A percentile compares a stretch with the other conserved stretches of the same genome.
phyloP scores from a whole-genome alignment of 1,139 yeast species.

The Kluyveromyces marxianus region DNA sequence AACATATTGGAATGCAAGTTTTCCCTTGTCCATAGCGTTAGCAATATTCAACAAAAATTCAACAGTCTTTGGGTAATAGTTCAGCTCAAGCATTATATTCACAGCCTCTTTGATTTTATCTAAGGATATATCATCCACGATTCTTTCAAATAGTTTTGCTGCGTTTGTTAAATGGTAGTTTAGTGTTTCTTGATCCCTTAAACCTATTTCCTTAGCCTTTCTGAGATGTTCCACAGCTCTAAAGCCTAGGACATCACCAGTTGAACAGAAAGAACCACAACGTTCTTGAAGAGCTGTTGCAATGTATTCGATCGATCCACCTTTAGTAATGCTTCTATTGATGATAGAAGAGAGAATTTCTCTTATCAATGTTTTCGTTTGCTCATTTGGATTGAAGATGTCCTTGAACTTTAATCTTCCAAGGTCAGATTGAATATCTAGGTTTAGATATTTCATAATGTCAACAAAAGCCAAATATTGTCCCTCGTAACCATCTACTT shows the following conservation, averaged over 20 bases:
- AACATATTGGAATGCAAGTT: constrained; percentile 47
- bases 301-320: constrained; percentile 88
- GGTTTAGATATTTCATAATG: constrained; percentile 60
- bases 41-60: constrained; percentile 77
- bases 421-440: constrained; percentile 61
- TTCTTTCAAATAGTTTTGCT: constrained; percentile 67
- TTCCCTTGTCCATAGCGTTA: constrained; percentile 54
- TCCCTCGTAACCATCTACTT: constrained; percentile 34
- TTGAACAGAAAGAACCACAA: constrained; percentile 92
- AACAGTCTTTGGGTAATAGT: constrained; percentile 79
- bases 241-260: constrained; percentile 87
- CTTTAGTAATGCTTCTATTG: constrained; percentile 78
- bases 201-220: constrained; percentile 71
- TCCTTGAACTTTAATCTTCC: constrained; percentile 63
- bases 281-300: constrained; percentile 85
- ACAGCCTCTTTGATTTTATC: constrained; percentile 81
- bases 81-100: constrained; percentile 66
- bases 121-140: constrained; percentile 67
- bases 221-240: constrained; percentile 90
- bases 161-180: constrained; percentile 67
- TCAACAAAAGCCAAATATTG: constrained; percentile 45
- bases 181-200: constrained; percentile 62
- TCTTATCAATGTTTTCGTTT: constrained; percentile 63
- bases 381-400: constrained; percentile 60
- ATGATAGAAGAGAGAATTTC: constrained; percentile 85